Evolutionary conservation across 371 early-diverging fungal species (phyloP), one percentile per base, ranked within the genome.

Genomic region (Lichtheimia hyalospora): DNA sequence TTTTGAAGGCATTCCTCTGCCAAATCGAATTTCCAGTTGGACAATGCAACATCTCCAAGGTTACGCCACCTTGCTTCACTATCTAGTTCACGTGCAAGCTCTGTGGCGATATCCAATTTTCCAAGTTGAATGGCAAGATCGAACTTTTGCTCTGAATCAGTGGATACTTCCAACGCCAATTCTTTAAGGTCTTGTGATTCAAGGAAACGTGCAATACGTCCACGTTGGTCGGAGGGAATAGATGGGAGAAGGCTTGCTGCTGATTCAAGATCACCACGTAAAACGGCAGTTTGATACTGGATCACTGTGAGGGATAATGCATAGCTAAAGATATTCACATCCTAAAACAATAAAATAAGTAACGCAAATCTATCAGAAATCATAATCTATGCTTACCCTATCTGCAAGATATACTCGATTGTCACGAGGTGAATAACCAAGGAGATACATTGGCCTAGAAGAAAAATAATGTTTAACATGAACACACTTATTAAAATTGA

Each of bases 261-360:
- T 3, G 86, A 67, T 15, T 89, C 95, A 48, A 94, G 59, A 70
- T 98, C 97, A 10, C 92, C 93, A 52, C 96, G 92, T 46, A 98
- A 80, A 51, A 98, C 85, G 3, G 96, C 95, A 1, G 96, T 97
- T 73, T 97, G 96, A 72, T 96, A 97, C 78, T 97, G 95, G 59
- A 99, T 91, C 23, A 98, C 89, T 0, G 89, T 86, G 54, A 97
- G 69, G 5, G 99, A 96, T 54, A 98, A 79, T n/a, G 86, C 77
- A 72, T 95, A 98, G 73, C 93, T 90, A 69, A 87, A 87, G 27
- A 97, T 83, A 54, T 89, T 89, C 54, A 93, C 82, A 64, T 98
- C 94, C 89, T 88, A 57, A 24, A n/a, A 18, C 3, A 39, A 34
- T 34, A 21, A 39, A 14, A 49, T 54, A 1, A 62, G 42, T 58